Percentiles rank a stretch among this genome's conserved stretches.
phyloP scores from a whole-genome alignment of 2,329 filamentous ascomycete genomes.

The Escovopsis sp. region DNA sequence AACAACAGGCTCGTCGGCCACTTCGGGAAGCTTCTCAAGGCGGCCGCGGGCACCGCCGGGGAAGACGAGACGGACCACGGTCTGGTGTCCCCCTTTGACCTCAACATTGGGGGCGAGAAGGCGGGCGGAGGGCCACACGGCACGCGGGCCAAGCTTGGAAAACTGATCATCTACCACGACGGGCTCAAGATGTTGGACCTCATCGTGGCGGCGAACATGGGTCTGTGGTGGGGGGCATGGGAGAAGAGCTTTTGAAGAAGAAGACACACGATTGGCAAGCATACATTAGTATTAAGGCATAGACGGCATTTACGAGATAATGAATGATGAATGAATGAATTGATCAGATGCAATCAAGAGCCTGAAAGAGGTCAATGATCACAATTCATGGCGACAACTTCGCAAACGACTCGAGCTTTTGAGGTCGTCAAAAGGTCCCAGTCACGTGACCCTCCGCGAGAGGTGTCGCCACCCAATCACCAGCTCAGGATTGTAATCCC shows the following conservation, averaged over 20 bases:
- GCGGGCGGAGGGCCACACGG: slow-evolving; percentile 79
- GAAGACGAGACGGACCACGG: slow-evolving; percentile 25
- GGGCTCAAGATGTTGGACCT: slow-evolving; percentile 93
- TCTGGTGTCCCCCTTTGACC: slow-evolving; percentile 37
- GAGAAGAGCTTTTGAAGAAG: slow-evolving; percentile 46
- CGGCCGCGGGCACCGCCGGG: slow-evolving; percentile 11
- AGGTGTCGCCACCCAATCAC: slow-evolving; percentile 18
- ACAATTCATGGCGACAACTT: no score
- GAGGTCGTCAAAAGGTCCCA: background rate
- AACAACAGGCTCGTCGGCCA: slow-evolving; percentile 21
- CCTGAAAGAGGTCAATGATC: no score
- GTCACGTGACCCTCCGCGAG: slow-evolving; percentile 19
- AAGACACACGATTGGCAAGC: no score
- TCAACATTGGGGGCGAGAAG: slow-evolving; percentile 65
- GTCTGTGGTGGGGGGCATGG: slow-evolving; percentile 87
- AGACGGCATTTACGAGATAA: background rate
- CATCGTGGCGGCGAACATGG: slow-evolving; percentile 79
- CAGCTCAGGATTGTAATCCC: slow-evolving; percentile 25
- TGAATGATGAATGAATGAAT: background rate
- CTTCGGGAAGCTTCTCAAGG: slow-evolving; percentile 28
- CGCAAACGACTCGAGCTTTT: no score
- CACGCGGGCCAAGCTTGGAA: slow-evolving; percentile 82
- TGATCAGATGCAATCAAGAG: background rate
- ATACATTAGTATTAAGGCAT: background rate
- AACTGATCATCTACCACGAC: slow-evolving; percentile 77